These are phyloP conservation scores for Alternaria infectoria DNA, from an alignment of 2,329 filamentous ascomycete genomes.

Conservation along the genomic window DNA sequence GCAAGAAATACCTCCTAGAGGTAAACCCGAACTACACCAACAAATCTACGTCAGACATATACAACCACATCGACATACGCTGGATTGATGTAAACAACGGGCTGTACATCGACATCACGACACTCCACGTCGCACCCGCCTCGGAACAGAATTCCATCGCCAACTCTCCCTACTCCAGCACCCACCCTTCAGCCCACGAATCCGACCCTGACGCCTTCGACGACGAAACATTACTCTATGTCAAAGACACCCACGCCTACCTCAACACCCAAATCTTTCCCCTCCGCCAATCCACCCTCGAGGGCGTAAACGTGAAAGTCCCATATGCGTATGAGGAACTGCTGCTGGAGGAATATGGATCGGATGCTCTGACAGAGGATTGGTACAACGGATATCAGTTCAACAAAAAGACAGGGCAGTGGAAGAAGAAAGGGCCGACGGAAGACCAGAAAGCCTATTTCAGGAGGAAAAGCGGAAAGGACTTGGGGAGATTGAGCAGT, in stretches of 20 bases:
- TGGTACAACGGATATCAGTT: conserved; percentile 55
- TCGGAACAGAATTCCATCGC: conserved; percentile 24
- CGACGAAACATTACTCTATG: conserved; percentile 35
- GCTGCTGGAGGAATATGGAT: conserved; percentile 62
- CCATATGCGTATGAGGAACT: conserved; percentile 64
- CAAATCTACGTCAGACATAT: conserved; percentile 51
- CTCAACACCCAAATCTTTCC: conserved; percentile 63
- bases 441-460: not conserved
- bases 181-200: conserved; percentile 4
- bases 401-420: conserved; percentile 38
- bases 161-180: not conserved
- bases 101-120: conserved; percentile 68
- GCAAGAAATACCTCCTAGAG: conserved; percentile 61
- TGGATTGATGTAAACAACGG: conserved; percentile 67
- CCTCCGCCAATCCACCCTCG: conserved; percentile 61
- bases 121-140: conserved; percentile 56
- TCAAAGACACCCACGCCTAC: conserved; percentile 65
- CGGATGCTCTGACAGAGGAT: conserved; percentile 55
- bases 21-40: conserved; percentile 64
- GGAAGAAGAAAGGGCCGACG: conserved; percentile 15
- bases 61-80: conserved; percentile 65
- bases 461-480: conserved; percentile 1
- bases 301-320: conserved; percentile 60
- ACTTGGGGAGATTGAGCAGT: not conserved
- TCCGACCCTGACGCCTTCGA: not conserved